Conservation (phyloP, 768 basidiomycete species). For the Lentinus tigrinus region DNA sequence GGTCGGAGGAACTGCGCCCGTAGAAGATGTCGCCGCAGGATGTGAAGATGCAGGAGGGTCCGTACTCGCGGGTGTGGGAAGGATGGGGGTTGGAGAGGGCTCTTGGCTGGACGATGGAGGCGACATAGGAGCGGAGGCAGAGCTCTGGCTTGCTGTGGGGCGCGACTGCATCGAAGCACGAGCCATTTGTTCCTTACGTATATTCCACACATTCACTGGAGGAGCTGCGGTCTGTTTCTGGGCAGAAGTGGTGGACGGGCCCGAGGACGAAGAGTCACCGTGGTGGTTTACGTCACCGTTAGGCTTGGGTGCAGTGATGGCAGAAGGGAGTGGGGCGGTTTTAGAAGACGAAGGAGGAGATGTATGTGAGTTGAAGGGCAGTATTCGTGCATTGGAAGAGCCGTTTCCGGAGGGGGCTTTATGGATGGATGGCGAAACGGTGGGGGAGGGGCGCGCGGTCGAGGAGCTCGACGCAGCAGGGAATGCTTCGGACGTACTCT, state of each 20-base stretch:
- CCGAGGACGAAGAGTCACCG: conserved; percentile 12
- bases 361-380: neutral
- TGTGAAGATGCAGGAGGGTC: neutral
- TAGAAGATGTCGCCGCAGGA: neutral
- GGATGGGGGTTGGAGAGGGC: neutral
- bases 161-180: conserved; percentile 17
- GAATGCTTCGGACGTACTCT: neutral
- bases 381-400: neutral
- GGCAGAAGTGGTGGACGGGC: conserved; percentile 14
- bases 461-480: conserved; percentile 10
- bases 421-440: conserved; percentile 5
- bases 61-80: neutral
- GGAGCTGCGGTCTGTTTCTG: conserved; percentile 25
- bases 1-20: neutral
- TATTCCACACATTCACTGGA: conserved; percentile 42
- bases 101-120: neutral
- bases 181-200: conserved; percentile 41
- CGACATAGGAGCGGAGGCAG: neutral
- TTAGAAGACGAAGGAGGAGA: conserved; percentile 15
- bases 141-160: neutral
- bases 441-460: conserved; percentile 3
- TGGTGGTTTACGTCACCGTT: conserved; percentile 23
- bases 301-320: neutral
- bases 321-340: neutral
- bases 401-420: neutral